A percentile compares a stretch with the other conserved stretches of the same genome.
Conservation (phyloP, 331 rosid genomes). For the Quercus tomentella region DNA sequence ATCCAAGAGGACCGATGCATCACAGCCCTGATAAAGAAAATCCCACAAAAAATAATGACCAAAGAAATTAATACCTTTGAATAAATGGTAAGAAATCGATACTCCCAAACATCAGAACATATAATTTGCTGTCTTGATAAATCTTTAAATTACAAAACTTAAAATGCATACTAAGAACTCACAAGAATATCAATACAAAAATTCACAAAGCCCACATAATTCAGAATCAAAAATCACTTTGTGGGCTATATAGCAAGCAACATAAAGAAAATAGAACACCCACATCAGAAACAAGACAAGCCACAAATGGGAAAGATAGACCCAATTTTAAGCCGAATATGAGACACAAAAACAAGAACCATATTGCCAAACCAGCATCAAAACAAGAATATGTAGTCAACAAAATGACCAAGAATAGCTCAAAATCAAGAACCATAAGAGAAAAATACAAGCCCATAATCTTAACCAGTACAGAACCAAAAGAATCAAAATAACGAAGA, state of each 20-base stretch:
- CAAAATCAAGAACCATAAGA: neutral
- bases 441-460: neutral
- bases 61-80: neutral
- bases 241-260: neutral
- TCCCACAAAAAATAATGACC: neutral
- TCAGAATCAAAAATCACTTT: neutral
- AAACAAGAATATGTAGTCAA: neutral
- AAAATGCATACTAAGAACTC: neutral
- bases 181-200: neutral
- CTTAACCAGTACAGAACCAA: neutral
- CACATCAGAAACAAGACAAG: neutral
- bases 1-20: constrained; percentile 84
- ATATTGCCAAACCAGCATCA: too few relatives aligned
- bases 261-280: neutral
- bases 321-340: too few relatives aligned
- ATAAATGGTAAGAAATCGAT: neutral
- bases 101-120: neutral
- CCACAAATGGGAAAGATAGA: neutral
- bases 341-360: too few relatives aligned
- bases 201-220: neutral
- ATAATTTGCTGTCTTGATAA: too few relatives aligned
- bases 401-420: neutral
- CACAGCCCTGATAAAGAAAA: constrained; percentile 67
- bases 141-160: too few relatives aligned
- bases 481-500: neutral